phyloP scores from a whole-genome alignment of 2,329 filamentous ascomycete species.

The Sporothrix mexicana region DNA sequence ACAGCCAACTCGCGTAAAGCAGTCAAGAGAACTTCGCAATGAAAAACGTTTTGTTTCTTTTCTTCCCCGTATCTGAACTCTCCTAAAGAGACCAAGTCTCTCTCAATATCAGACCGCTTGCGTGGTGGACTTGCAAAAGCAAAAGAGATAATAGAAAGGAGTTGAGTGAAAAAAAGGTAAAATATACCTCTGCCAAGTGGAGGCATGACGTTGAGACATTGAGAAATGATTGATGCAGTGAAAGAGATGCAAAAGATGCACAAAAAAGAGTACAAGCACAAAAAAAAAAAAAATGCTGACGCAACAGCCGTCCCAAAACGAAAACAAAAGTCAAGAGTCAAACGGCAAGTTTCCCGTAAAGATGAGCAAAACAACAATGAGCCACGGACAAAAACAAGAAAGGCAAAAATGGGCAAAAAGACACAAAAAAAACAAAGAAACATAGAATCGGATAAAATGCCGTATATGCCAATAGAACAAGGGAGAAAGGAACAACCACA shows the following conservation, averaged over 20 bases:
- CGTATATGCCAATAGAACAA: conserved; percentile 25
- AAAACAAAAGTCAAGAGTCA: background rate
- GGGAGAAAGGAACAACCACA: background rate
- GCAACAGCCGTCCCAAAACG: conserved; percentile 17
- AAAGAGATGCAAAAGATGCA: background rate
- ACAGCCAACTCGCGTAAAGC: background rate
- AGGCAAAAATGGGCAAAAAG: background rate
- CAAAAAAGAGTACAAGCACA: background rate
- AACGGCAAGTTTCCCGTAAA: background rate
- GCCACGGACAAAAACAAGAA: background rate
- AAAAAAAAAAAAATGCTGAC: conserved; percentile 1
- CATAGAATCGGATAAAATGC: conserved; percentile 1
- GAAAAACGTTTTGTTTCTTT: background rate
- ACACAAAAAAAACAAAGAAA: background rate
- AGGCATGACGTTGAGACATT: background rate
- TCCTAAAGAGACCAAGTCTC: background rate
- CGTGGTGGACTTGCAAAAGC: background rate
- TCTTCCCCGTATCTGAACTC: background rate
- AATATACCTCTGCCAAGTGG: background rate
- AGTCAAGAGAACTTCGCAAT: no score
- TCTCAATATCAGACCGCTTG: background rate
- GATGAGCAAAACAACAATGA: background rate
- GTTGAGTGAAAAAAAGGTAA: background rate
- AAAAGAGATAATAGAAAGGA: background rate
- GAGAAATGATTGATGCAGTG: background rate